These are phyloP conservation scores for Aspergillus saccharolyticus DNA, from an alignment of 495 filamentous ascomycete genomes.

Conservation along the genomic window DNA sequence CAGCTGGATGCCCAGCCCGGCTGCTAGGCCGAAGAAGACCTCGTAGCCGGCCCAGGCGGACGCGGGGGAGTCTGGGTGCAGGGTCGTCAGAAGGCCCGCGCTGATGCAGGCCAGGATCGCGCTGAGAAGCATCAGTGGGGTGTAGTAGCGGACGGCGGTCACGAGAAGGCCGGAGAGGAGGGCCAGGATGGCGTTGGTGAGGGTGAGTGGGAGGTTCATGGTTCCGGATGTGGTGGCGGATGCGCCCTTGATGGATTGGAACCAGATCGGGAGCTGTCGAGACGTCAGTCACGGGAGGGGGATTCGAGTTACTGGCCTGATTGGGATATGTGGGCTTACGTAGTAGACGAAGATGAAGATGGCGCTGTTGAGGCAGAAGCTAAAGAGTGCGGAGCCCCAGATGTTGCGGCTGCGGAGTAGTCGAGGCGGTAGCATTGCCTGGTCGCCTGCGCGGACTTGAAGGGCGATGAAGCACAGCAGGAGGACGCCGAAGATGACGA, in stretches of 20 bases:
- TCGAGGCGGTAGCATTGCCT: conserved; percentile 51
- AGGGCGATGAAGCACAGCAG: conserved; percentile 40
- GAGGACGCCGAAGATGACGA: conserved; percentile 44
- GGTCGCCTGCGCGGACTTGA: conserved; percentile 39
- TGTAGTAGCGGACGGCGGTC: conserved; percentile 57
- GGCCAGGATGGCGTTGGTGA: conserved; percentile 39
- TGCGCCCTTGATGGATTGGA: conserved; percentile 55
- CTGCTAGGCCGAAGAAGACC: conserved; percentile 63
- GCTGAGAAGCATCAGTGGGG: conserved; percentile 52
- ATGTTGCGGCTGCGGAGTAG: conserved; percentile 52
- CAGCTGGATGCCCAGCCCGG: conserved; percentile 71
- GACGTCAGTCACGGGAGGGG: too few relatives aligned
- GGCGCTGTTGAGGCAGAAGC: conserved; percentile 19
- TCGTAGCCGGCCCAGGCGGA: conserved; percentile 65
- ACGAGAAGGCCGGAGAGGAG: conserved; percentile 43
- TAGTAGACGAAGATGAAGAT: conserved; percentile 29
- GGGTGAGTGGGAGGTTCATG: conserved; percentile 38
- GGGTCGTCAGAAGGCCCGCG: conserved; percentile 58
- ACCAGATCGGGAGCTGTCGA: conserved; percentile 67
- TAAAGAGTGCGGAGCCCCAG: conserved; percentile 37
- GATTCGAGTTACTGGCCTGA: too few relatives aligned
- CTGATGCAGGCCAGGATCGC: conserved; percentile 53
- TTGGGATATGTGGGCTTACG: too few relatives aligned
- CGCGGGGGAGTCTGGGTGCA: conserved; percentile 45
- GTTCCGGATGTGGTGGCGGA: conserved; percentile 33